Evolutionary conservation across 306 rosid genomes (phyloP), one percentile per base, ranked within the genome.

Genomic region (Cicer yamashitae): DNA sequence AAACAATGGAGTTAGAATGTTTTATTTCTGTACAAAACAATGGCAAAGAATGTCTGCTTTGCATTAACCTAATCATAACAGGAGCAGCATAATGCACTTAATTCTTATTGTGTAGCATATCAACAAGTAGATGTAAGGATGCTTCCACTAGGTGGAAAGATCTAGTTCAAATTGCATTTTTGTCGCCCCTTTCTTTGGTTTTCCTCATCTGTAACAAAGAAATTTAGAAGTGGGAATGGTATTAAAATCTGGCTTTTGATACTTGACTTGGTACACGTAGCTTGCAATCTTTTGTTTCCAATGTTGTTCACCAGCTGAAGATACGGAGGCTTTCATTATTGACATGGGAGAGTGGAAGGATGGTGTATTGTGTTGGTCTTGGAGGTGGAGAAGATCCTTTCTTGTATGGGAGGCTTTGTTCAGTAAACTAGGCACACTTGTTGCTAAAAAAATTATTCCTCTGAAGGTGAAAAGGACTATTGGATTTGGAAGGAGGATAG

Each of bases 1-100:
- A 39, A 78, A 61, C 50, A 51, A 38, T 17, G 9, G 1, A 66
- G 46, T 62, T 46, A 14, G n/a, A 48, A 52, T 22, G 43, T 20
- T 52, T n/a, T 7, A 15, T 30, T 39, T n/a, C 48, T 20, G 64
- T 30, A 41, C 18, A 46, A 14, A 79, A 62, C 58, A 64, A 25
- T 45, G 40, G 40, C 74, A 73, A 52, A 38, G n/a, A 57, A 44
- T 22, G 14, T 44, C 43, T 41, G 43, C 44, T 53, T 63, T 7
- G 60, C 77, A 57, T 77, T 69, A 3, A 40, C 62, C 78, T 54
- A 66, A 43, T 57, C 39, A 57, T 41, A 18, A 68, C 25, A 3
- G 22, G 45, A 75, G 61, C 75, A 11, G 41, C 69, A 52, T 61
- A 59, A 68, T 4, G 60, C 60, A 59, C 48, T 11, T n/a, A 59